Evolutionary conservation across 306 rosid genomes (phyloP).

Genomic region (Oemleria cerasiformis): DNA sequence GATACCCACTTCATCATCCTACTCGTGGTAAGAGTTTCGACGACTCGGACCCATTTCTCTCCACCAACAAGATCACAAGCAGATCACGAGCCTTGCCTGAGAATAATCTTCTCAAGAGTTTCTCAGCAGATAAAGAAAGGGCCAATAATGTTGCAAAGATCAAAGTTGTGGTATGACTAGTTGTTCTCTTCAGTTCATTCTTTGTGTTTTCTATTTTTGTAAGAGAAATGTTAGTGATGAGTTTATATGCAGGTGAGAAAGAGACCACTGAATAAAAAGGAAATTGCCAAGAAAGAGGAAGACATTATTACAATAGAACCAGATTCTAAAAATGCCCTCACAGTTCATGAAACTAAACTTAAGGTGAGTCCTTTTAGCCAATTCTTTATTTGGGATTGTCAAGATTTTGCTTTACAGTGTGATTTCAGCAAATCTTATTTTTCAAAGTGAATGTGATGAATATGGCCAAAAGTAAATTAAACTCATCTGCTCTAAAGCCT

Average conservation of each 20-base stretch:
- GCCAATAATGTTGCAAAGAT: conserved; percentile 75
- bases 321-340: conserved; percentile 57
- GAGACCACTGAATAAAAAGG: conserved; percentile 79
- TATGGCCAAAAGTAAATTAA: too few relatives aligned
- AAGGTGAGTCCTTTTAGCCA: conserved; percentile 47
- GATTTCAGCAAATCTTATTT: too few relatives aligned
- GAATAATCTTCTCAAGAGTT: conserved; percentile 50
- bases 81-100: conserved; percentile 53
- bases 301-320: conserved; percentile 59
- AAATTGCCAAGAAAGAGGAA: conserved; percentile 73
- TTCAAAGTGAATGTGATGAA: not conserved
- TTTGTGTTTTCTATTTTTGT: not conserved
- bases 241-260: conserved; percentile 63
- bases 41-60: conserved; percentile 42
- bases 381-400: conserved; percentile 10
- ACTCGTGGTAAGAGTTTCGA: conserved; percentile 46
- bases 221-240: not conserved
- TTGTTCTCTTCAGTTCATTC: not conserved
- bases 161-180: conserved; percentile 75
- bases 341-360: conserved; percentile 81
- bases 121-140: conserved; percentile 66
- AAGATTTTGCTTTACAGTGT: not conserved
- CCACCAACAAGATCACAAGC: conserved; percentile 34
- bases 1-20: conserved; percentile 21
- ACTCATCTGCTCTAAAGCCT: too few relatives aligned